phyloP scores from a whole-genome alignment of 495 filamentous ascomycete species.

The Tetracladium setigerum region DNA sequence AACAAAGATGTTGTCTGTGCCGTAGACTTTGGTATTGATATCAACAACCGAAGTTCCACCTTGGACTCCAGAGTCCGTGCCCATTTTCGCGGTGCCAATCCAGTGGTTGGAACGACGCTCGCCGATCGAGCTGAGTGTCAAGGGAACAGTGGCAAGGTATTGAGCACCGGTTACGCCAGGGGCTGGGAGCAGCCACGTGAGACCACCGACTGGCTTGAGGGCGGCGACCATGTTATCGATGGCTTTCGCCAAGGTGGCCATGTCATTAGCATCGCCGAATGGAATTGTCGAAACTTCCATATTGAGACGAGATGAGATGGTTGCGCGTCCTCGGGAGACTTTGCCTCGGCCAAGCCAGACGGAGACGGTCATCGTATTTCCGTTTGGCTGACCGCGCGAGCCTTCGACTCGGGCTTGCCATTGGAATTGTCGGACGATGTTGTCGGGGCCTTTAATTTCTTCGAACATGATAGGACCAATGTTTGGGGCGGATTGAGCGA shows the following conservation, averaged over 20 bases:
- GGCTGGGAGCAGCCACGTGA: constrained; percentile 47
- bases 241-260: constrained; percentile 37
- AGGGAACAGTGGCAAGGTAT: constrained; percentile 41
- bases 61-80: constrained; percentile 45
- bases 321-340: constrained; percentile 53
- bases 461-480: constrained; percentile 58
- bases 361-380: constrained; percentile 49
- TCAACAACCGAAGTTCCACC: constrained; percentile 56
- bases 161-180: constrained; percentile 37
- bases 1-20: constrained; percentile 53
- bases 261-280: constrained; percentile 26
- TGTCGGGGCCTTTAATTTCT: constrained; percentile 50
- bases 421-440: constrained; percentile 57
- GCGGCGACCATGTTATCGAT: constrained; percentile 53
- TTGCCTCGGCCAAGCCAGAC: constrained; percentile 60
- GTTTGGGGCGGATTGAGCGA: constrained; percentile 63
- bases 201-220: constrained; percentile 40
- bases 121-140: constrained; percentile 40
- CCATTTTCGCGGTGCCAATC: constrained; percentile 55
- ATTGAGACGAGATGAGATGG: constrained; percentile 47
- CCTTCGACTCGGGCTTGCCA: constrained; percentile 59
- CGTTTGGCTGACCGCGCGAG: constrained; percentile 27
- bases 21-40: constrained; percentile 55
- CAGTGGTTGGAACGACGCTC: constrained; percentile 64
- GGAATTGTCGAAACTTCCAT: constrained; percentile 17